phyloP scores from a whole-genome alignment of 23 red algal species.

The Gracilaria gracilis region DNA sequence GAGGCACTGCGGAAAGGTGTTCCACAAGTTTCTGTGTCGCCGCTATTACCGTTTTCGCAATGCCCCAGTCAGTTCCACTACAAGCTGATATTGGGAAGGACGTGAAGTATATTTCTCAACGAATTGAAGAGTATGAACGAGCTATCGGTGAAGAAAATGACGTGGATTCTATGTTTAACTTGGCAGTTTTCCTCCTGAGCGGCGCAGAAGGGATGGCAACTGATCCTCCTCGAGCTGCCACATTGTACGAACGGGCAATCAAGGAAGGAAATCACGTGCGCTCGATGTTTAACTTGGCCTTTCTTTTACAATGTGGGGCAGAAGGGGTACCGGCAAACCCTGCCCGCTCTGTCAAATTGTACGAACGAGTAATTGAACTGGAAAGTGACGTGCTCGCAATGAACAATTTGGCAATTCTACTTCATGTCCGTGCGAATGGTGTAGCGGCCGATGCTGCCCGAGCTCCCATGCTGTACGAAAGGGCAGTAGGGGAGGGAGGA shows the following conservation, averaged over 20 bases:
- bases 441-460: neutral
- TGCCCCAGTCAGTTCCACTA: no score
- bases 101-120: no score
- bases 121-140: no score
- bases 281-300: neutral
- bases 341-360: neutral
- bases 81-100: no score
- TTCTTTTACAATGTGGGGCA: neutral
- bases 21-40: no score
- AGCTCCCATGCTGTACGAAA: no score
- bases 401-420: neutral
- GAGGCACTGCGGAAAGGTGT: no score
- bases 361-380: neutral
- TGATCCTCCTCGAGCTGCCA: no score
- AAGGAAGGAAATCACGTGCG: neutral
- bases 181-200: neutral
- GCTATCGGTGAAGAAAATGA: neutral
- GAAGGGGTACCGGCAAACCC: neutral
- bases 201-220: neutral
- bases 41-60: no score
- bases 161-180: no score
- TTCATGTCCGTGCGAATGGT: neutral
- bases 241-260: neutral
- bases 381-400: neutral
- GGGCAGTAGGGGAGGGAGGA: no score